Base-by-base conservation (phyloP, 306 rosid species). In the Hippophae tibetana region DNA sequence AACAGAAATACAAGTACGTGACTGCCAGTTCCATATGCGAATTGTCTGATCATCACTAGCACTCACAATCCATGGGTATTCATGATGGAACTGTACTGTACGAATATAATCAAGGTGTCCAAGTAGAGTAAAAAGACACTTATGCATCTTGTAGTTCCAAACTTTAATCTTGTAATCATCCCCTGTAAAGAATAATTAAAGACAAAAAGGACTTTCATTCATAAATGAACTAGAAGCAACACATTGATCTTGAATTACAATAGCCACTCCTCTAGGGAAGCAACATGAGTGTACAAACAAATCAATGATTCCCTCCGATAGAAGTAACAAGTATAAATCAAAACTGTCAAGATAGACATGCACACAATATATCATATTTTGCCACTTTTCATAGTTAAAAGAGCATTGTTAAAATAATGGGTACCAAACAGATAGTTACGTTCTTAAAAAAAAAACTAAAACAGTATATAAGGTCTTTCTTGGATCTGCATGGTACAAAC, bases 21-120 rank as follows among this genome's bases (percentile, higher is more conserved):
- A 90, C 69, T 90, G 97, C 97, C 97, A 90, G 76, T 90, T 90
- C 97, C 97, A 90, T 42, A 90, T 83, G 42, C 97, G 97, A 69
- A 90, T 90, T 44, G 97, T 90, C 75, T 90, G 97, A 80, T 90
- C 97, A 69, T 90, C 97, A 72, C 97, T 90, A 50, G 95, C 95
- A 69, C 97, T 90, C 61, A 90, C 95, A 68, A 90, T 84, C 97
- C 97, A 90, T 11, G 97, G 97, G 74, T 65, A 71, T 74, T 87
- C 97, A 38, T 90, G 95, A 79, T 90, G 97, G 82, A 90, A 90
- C 72, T 90, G 97, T 67, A 90, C 95, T 0, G 97, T 90, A 23
- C 97, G 97, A 13, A 90, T 90, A 65, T 90, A 87, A 77, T 90
- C 97, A 63, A 90, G 97, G 76, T 90, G 97, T 57, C 97, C 97